Conservation (phyloP, 148 eudicot genomes). For the Pouteria glomerata region DNA sequence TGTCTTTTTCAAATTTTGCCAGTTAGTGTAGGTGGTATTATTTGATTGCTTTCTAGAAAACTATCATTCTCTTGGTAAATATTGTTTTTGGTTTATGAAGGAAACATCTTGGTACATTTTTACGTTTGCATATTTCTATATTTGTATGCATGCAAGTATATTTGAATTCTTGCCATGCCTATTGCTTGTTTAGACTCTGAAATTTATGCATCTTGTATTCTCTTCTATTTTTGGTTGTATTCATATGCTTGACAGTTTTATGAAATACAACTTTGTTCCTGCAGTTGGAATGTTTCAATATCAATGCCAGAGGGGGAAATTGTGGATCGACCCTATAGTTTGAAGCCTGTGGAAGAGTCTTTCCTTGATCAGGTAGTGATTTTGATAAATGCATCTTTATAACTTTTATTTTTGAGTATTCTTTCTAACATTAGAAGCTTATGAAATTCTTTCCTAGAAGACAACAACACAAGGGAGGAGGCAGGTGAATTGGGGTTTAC, state of each 20-base stretch:
- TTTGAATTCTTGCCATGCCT: too few species aligned
- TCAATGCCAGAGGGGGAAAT: slow-evolving; percentile 37
- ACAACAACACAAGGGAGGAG: too few species aligned
- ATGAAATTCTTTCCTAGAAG: too few species aligned
- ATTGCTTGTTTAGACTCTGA: background rate
- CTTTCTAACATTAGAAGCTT: too few species aligned
- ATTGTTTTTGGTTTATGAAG: background rate
- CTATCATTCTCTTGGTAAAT: background rate
- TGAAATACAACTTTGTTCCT: background rate
- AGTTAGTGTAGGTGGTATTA: too few species aligned
- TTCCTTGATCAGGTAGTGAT: slow-evolving; percentile 57
- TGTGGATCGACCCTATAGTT: slow-evolving; percentile 55
- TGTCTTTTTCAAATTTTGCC: background rate
- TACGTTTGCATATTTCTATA: too few species aligned
- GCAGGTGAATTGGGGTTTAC: too few species aligned
- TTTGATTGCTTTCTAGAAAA: background rate
- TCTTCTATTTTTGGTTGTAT: background rate
- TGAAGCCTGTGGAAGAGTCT: slow-evolving; percentile 53
- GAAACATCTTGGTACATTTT: background rate
- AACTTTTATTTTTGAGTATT: too few species aligned
- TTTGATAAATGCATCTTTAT: too few species aligned
- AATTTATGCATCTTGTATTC: background rate
- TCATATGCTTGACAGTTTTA: background rate
- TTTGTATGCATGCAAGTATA: background rate
- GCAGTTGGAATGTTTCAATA: slow-evolving; percentile 13